phyloP scores from a whole-genome alignment of 2,329 filamentous ascomycete species.

The Corynespora cassiicola region DNA sequence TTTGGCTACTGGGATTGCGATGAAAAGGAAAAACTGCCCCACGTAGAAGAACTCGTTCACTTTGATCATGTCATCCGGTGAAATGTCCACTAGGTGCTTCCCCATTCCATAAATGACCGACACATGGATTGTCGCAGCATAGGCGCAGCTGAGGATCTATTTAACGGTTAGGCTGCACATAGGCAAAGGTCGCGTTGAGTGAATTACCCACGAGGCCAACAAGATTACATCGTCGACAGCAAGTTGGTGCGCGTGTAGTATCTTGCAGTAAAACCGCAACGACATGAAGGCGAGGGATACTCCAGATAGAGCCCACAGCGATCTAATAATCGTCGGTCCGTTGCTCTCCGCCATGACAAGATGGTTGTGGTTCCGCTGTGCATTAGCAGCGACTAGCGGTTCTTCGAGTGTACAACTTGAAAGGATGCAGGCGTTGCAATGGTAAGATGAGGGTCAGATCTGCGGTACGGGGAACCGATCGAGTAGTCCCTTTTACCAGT shows the following conservation, averaged over 20 bases:
- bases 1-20: constrained; percentile 18
- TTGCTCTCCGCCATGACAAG: constrained; percentile 15
- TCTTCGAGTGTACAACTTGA: no score
- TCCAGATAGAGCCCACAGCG: constrained; percentile 13
- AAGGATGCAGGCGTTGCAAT: no score
- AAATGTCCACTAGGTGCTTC: constrained; percentile 11
- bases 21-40: constrained; percentile 15
- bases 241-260: constrained; percentile 1
- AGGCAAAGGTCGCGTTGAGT: no score
- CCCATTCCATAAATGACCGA: constrained; percentile 18
- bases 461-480: no score
- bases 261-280: constrained; percentile 17
- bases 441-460: no score
- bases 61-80: neutral
- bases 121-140: constrained; percentile 9
- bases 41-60: constrained; percentile 17
- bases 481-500: no score
- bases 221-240: constrained; percentile 14
- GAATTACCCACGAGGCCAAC: constrained; percentile 10
- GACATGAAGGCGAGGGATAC: constrained; percentile 15
- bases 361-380: no score
- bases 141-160: constrained; percentile 12
- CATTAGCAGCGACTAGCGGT: no score
- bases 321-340: constrained; percentile 39
- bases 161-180: no score